A percentile compares a stretch with the other conserved stretches of the same genome.
These are phyloP conservation scores for Pseudogymnoascus verrucosus DNA, from an alignment of 2,329 filamentous ascomycete species.

Conservation along the genomic window DNA sequence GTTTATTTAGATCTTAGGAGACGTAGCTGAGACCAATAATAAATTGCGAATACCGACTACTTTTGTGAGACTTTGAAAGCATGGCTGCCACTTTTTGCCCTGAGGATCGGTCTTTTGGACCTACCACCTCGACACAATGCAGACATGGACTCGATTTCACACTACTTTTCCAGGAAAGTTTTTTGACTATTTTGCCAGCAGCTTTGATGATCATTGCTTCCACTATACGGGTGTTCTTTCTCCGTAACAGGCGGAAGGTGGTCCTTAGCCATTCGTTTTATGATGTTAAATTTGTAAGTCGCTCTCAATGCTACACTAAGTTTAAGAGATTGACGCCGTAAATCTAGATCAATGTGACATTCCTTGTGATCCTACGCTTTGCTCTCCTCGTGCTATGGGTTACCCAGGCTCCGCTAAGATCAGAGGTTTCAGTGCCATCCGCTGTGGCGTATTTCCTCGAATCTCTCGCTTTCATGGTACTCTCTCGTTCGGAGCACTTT, in stretches of 20 bases:
- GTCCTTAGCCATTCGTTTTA: neutral
- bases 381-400: neutral
- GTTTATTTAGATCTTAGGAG: neutral
- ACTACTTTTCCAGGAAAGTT: neutral
- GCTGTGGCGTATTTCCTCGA: neutral
- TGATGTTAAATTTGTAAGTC: neutral
- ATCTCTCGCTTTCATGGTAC: slow-evolving; percentile 4
- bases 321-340: neutral
- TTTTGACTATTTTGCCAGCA: slow-evolving; percentile 1
- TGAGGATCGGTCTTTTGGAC: neutral
- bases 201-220: neutral
- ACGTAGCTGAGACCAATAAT: neutral
- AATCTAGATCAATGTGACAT: neutral
- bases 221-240: neutral
- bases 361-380: neutral
- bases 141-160: slow-evolving; percentile 4
- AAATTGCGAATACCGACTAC: neutral
- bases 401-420: neutral
- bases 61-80: neutral
- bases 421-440: neutral
- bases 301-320: neutral
- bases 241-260: neutral
- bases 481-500: neutral
- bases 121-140: neutral
- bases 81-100: neutral